Base-by-base conservation (phyloP, 2,329 filamentous ascomycete genomes). In the Colletotrichum somersetense region DNA sequence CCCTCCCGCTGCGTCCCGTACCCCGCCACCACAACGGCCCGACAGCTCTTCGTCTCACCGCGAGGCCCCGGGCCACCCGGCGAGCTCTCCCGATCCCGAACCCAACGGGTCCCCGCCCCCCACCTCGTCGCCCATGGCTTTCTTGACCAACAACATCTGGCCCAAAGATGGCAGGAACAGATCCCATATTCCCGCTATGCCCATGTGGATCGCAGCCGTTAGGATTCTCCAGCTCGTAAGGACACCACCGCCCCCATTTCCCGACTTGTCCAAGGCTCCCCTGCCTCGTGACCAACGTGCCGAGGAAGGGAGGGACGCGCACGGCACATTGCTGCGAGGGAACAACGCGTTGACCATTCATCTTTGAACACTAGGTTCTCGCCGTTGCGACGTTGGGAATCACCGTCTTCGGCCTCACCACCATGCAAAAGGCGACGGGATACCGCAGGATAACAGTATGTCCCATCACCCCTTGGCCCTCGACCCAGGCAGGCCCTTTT, bases 391-490 rank as follows among this genome's bases (percentile, higher is more conserved):
- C 73, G 18, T 48, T 74, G 7, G 73, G 42, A 14, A 66, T 74
- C 23, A 74, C 73, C 40, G 72, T 73, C 7, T 74, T 64, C 14
- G 73, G 73, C 8, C 66, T 73, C 33, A 73, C 72, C 16, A 74
- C 72, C 3, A 73, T 74, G 61, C 71, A 74, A 42, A 74, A 68
- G 48, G 73, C 73, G 35, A 63, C 69, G 58, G 69, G 66, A 30
- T 74, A 74, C 61, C 66, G 72, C 50, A 74, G 73, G 65, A 74
- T 74, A 71, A 74, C 73, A 65, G 73, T 74, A 74, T 40, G 73
- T 52, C 26, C 26, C 14, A 40, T 8, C 62, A 50, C 23, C 10
- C 7, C 33, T 42, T 20, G 26, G 3, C n/a, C 40, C 18, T 4
- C 53, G 48, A 35, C 26, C 42, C 44, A n/a, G 44, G 26, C 26